Percentiles rank a stretch among this genome's conserved stretches.
phyloP scores from a whole-genome alignment of 2,329 filamentous ascomycete genomes.

The Herpotrichia juniperi region DNA sequence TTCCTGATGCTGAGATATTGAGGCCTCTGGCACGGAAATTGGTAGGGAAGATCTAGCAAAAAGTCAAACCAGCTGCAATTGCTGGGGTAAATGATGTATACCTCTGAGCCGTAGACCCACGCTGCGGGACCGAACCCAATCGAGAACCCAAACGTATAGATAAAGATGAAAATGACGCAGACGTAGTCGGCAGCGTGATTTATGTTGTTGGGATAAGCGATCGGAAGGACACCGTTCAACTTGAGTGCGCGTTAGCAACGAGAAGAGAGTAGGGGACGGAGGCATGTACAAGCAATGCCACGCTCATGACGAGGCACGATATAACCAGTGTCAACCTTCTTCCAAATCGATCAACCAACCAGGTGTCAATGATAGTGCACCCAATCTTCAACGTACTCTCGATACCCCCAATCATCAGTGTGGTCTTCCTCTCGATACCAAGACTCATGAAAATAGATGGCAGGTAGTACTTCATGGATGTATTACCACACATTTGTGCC shows the following conservation, averaged over 20 bases:
- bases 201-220: slow-evolving; percentile 57
- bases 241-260: slow-evolving; percentile 27
- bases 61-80: background rate
- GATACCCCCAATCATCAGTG: slow-evolving; percentile 61
- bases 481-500: slow-evolving; percentile 65
- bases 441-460: slow-evolving; percentile 60
- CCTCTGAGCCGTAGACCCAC: slow-evolving; percentile 67
- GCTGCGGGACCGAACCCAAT: slow-evolving; percentile 63
- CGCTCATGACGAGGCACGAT: slow-evolving; percentile 60
- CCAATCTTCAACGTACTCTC: slow-evolving; percentile 65
- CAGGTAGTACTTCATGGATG: slow-evolving; percentile 66
- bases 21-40: slow-evolving; percentile 62
- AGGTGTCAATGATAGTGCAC: slow-evolving; percentile 62
- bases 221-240: slow-evolving; percentile 62
- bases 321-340: slow-evolving; percentile 56
- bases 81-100: slow-evolving; percentile 25
- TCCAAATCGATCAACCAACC: slow-evolving; percentile 61
- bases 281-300: slow-evolving; percentile 58
- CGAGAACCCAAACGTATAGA: slow-evolving; percentile 65
- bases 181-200: slow-evolving; percentile 57
- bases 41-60: slow-evolving; percentile 61
- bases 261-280: slow-evolving; percentile 4
- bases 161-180: slow-evolving; percentile 63
- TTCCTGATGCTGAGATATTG: slow-evolving; percentile 61
- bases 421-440: slow-evolving; percentile 55